These are phyloP conservation scores for Pseudogymnoascus sp. DNA, from an alignment of 2,329 filamentous ascomycete genomes.

Conservation along the genomic window DNA sequence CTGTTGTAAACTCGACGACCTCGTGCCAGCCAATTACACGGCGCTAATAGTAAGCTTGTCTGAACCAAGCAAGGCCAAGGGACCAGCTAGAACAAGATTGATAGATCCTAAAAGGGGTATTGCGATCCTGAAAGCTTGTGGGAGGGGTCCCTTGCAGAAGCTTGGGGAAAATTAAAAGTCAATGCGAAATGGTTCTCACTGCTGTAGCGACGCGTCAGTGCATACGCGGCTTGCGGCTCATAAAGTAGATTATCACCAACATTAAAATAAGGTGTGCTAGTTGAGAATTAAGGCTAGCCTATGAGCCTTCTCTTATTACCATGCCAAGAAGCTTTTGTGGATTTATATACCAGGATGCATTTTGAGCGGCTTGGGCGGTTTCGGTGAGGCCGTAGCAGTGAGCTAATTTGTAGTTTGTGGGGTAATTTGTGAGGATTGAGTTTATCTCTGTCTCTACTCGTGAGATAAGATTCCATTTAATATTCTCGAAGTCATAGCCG, in stretches of 20 bases:
- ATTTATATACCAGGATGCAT: not conserved
- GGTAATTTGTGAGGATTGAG: not conserved
- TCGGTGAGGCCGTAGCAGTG: not conserved
- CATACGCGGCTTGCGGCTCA: not conserved
- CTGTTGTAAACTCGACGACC: not conserved
- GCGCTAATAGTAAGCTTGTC: not conserved
- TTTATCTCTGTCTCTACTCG: not conserved
- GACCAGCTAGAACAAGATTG: not conserved
- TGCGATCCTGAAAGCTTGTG: not conserved
- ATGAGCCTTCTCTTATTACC: constrained; percentile 2
- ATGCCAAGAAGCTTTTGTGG: not conserved
- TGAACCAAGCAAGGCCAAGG: constrained; percentile 1
- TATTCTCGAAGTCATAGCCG: not conserved
- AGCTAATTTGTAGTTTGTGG: not conserved
- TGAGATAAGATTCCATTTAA: not conserved
- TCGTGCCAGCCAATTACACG: not conserved
- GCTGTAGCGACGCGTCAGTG: not conserved
- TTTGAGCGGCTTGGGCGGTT: not conserved
- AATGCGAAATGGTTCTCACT: not conserved
- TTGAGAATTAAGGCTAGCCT: constrained; percentile 26
- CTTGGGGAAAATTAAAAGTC: not conserved
- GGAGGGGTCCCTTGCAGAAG: not conserved
- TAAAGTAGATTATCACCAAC: not conserved
- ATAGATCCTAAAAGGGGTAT: not conserved
- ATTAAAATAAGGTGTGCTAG: not conserved